These are phyloP conservation scores for Colletotrichum eremochloae DNA, from an alignment of 2,329 filamentous ascomycete genomes.

Conservation along the genomic window DNA sequence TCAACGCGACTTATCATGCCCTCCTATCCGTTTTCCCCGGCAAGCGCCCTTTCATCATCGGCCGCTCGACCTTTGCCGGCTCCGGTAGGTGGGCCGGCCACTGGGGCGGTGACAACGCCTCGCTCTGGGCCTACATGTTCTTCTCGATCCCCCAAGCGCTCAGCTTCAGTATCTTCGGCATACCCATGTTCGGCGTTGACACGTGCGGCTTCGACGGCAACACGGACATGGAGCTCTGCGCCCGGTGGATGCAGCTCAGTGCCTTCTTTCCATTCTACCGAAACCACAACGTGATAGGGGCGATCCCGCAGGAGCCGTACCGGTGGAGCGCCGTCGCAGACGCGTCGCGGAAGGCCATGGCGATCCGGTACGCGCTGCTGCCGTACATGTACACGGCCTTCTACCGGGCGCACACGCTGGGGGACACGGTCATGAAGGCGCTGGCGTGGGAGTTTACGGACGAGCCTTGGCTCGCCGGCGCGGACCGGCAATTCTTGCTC, in stretches of 20 bases:
- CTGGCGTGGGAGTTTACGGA: constrained; percentile 81
- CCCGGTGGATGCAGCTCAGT: constrained; percentile 79
- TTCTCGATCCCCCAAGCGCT: constrained; percentile 84
- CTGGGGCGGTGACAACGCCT: constrained; percentile 84
- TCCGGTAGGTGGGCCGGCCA: constrained; percentile 82
- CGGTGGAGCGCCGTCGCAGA: constrained; percentile 75
- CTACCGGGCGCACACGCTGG: constrained; percentile 73
- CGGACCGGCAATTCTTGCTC: constrained; percentile 80
- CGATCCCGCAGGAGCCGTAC: constrained; percentile 78
- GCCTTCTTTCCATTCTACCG: constrained; percentile 85
- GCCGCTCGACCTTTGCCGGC: constrained; percentile 84
- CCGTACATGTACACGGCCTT: constrained; percentile 84
- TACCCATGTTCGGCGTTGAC: constrained; percentile 82
- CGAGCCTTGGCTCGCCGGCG: constrained; percentile 75
- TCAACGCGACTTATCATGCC: constrained; percentile 82
- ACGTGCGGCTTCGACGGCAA: constrained; percentile 80
- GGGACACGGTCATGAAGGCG: constrained; percentile 79
- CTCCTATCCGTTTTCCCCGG: constrained; percentile 73
- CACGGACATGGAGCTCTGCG: constrained; percentile 77
- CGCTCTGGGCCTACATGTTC: constrained; percentile 80
- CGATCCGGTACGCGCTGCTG: constrained; percentile 77
- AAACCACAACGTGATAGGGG: constrained; percentile 77
- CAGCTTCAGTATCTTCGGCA: constrained; percentile 77
- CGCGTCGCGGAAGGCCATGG: constrained; percentile 75
- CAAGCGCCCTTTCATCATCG: constrained; percentile 87